phyloP scores from a whole-genome alignment of 305 asterid species.

The Plantago rigida region DNA sequence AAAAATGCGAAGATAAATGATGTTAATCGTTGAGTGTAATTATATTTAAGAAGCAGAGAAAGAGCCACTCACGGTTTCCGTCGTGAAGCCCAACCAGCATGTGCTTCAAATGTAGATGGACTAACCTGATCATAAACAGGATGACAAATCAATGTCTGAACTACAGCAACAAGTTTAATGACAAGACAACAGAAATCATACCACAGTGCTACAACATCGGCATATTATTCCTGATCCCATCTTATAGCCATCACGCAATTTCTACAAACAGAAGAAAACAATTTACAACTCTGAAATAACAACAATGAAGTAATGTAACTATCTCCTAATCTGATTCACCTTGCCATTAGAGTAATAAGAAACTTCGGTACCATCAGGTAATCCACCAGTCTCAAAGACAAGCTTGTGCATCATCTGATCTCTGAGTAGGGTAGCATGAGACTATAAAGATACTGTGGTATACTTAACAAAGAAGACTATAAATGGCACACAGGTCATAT shows the following conservation, averaged over 20 bases:
- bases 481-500: slow-evolving; percentile 18
- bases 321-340: slow-evolving; percentile 39
- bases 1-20: slow-evolving; percentile 12
- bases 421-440: slow-evolving; percentile 34
- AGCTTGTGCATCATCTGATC: slow-evolving; percentile 90
- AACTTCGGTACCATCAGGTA: slow-evolving; percentile 92
- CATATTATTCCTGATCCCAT: slow-evolving; percentile 84
- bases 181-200: slow-evolving; percentile 30
- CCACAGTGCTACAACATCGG: slow-evolving; percentile 83
- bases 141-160: slow-evolving; percentile 25
- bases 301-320: background rate
- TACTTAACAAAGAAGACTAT: slow-evolving; percentile 11
- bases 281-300: slow-evolving; percentile 21
- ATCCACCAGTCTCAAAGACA: slow-evolving; percentile 80
- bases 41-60: slow-evolving; percentile 2
- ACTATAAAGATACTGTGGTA: slow-evolving; percentile 14
- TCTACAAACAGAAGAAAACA: slow-evolving; percentile 37
- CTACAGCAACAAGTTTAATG: slow-evolving; percentile 20
- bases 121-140: slow-evolving; percentile 62
- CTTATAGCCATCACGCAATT: slow-evolving; percentile 81
- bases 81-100: slow-evolving; percentile 99
- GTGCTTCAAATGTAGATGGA: slow-evolving; percentile 94
- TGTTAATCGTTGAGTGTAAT: slow-evolving; percentile 8
- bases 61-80: slow-evolving; percentile 74
- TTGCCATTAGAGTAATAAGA: slow-evolving; percentile 89